Evolutionary conservation across 202 grass and related monocot species (phyloP).

Genomic region (Eragrostis tef): DNA sequence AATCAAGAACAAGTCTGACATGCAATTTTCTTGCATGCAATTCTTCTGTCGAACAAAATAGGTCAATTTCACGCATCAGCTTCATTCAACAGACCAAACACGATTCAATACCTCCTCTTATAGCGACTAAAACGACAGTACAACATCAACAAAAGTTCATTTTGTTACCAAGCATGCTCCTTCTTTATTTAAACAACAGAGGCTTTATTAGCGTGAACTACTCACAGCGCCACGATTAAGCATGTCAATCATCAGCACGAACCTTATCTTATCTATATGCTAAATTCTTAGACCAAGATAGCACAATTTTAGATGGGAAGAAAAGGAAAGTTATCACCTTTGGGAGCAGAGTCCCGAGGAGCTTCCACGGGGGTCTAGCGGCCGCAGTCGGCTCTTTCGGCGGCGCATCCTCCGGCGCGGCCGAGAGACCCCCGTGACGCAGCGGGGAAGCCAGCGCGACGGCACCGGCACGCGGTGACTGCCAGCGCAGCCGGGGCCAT

Average conservation of each 20-base stretch:
- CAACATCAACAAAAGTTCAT: background rate
- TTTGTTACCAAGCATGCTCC: background rate
- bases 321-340: constrained; percentile 36
- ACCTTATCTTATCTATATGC: background rate
- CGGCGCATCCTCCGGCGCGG: background rate
- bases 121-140: background rate
- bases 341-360: constrained; percentile 42
- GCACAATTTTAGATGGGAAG: background rate
- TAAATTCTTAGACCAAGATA: background rate
- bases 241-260: background rate
- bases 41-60: background rate
- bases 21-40: no score
- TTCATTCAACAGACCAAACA: background rate
- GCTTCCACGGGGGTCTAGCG: constrained; percentile 12
- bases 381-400: background rate
- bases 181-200: background rate
- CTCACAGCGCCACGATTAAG: background rate
- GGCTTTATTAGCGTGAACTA: background rate
- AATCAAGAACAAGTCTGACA: background rate
- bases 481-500: constrained; percentile 23
- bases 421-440: constrained; percentile 16
- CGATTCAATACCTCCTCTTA: background rate
- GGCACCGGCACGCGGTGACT: background rate
- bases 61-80: background rate
- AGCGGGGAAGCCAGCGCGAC: constrained; percentile 23